Evolutionary conservation across 2,329 filamentous ascomycete species (phyloP), one percentile per base, ranked within the genome.

Genomic region (Sclerotinia minor): DNA sequence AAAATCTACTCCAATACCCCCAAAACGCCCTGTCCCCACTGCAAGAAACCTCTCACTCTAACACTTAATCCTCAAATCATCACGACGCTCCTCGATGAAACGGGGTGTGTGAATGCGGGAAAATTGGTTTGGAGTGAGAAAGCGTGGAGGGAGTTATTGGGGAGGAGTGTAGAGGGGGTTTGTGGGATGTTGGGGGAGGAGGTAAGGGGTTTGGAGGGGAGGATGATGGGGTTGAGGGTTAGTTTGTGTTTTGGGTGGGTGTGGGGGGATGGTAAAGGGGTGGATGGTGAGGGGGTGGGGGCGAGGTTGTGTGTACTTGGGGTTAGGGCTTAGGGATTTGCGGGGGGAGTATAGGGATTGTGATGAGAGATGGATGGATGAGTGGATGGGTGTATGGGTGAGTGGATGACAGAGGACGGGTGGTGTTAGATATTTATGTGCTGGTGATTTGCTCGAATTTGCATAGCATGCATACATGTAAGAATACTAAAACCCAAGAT

Each of bases 191-290:
- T 76, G 17, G 68, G 75, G 0, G 79, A 82, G 17, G 77, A 79
- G 24, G 69, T 87, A n/a, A 78, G 78, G 65, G 78, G 80, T 54
- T 74, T 87, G 6, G 83, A 88, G 71, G 80, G 83, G 70, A 77
- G 83, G 5, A 72, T 87, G 59, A 65, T 83, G 19, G 86, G 83
- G 70, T 75, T 84, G 60, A 79, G 85, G 21, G 72, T 86, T 11
- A 85, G 82, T 21, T 70, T 88, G 72, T 79, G 83, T 6, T 86
- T 89, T 73, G 86, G 83, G 1, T 84, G 85, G 82, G 80, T 79
- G 24, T 75, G 65, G 38, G 38, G 1, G 38, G 5, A 41, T 19
- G 38, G 2, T 5, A 50, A 24, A 1, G 35, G 35, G 2, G 29
- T 1, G 17, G 63, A 24, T 1, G 35, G 7, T 8, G 29, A 17